Evolutionary conservation across 2,329 filamentous ascomycete species (phyloP).

Genomic region (Aschersonia sp.): DNA sequence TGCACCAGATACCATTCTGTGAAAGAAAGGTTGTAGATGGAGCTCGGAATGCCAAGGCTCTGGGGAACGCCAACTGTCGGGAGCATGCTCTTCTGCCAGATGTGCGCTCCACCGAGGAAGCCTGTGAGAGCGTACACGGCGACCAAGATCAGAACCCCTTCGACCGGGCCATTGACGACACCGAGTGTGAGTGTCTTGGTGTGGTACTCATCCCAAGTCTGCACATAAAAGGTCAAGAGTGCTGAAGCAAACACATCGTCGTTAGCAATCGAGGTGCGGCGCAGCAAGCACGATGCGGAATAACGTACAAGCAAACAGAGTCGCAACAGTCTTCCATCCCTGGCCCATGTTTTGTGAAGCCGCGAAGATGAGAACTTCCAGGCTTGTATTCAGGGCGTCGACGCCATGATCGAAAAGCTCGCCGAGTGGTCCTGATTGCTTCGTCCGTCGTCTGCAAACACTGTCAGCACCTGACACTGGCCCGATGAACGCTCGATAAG

Average conservation of each 20-base stretch:
- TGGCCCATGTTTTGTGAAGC: constrained; percentile 88
- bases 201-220: constrained; percentile 99
- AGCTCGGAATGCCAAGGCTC: constrained; percentile 48
- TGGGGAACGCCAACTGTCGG: constrained; percentile 54
- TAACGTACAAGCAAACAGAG: constrained; percentile 63
- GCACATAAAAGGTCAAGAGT: constrained; percentile 91
- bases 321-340: constrained; percentile 74
- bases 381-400: constrained; percentile 88
- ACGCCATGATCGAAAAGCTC: constrained; percentile 97
- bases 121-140: constrained; percentile 73
- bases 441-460: constrained; percentile 56
- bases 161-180: constrained; percentile 84
- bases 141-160: constrained; percentile 78
- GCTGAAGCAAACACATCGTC: constrained; percentile 30
- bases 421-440: constrained; percentile 82
- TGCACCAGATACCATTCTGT: constrained; percentile 89
- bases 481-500: no score
- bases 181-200: constrained; percentile 91
- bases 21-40: constrained; percentile 67
- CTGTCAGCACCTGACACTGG: constrained; percentile 1
- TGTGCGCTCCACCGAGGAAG: constrained; percentile 72
- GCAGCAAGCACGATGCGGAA: neutral
- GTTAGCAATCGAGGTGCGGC: neutral
- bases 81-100: constrained; percentile 82
- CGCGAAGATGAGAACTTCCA: constrained; percentile 85